Conservation (phyloP, 2,329 filamentous ascomycete genomes). For the Mycosphaerella sp. region DNA sequence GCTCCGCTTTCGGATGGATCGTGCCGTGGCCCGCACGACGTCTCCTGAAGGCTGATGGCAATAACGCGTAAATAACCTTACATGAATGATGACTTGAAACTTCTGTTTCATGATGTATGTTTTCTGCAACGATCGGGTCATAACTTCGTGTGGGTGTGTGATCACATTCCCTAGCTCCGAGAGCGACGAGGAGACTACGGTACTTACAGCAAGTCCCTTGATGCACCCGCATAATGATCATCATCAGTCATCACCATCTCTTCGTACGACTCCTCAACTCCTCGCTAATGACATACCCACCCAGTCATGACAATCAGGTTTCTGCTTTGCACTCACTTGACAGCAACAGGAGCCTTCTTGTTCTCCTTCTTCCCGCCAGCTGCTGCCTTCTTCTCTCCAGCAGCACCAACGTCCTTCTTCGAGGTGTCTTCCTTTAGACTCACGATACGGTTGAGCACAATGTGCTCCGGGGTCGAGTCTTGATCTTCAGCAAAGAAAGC, state of each 20-base stretch:
- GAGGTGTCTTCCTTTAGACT: constrained; percentile 81
- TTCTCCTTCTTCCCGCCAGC: background rate
- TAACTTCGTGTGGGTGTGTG: too few relatives aligned
- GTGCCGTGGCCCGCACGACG: too few relatives aligned
- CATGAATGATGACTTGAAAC: too few relatives aligned
- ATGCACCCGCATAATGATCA: too few relatives aligned
- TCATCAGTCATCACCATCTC: background rate
- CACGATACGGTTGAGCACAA: constrained; percentile 87
- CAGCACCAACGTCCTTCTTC: constrained; percentile 43
- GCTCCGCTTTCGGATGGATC: too few relatives aligned
- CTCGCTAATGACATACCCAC: background rate
- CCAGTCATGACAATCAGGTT: background rate
- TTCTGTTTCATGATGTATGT: too few relatives aligned
- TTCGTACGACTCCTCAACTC: constrained; percentile 28
- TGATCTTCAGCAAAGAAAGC: constrained; percentile 74
- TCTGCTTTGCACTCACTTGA: background rate
- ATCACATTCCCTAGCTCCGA: too few relatives aligned
- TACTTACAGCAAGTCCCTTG: too few relatives aligned
- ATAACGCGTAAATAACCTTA: too few relatives aligned
- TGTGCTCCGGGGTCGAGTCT: constrained; percentile 60
- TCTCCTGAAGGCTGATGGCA: too few relatives aligned
- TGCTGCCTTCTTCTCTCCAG: background rate
- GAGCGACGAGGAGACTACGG: too few relatives aligned
- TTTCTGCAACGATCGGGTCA: too few relatives aligned
- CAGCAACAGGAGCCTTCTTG: background rate